Percentiles rank a stretch among this genome's conserved stretches.
Evolutionary conservation across 495 filamentous ascomycete species (phyloP).

Genomic region (Xylaria grammica): DNA sequence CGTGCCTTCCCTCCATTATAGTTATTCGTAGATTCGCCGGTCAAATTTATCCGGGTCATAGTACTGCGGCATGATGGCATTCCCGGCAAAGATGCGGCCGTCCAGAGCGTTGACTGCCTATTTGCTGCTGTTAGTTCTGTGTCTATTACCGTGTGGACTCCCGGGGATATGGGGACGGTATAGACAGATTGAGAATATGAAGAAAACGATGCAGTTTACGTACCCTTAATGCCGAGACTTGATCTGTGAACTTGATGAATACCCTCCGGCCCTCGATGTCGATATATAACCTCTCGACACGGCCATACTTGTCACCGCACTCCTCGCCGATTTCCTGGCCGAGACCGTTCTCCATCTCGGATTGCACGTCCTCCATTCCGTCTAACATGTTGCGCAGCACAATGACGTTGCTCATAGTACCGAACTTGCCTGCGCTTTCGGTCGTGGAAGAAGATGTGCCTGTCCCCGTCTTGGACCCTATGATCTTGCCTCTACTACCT

Average conservation of each 20-base stretch:
- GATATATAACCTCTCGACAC: slow-evolving; percentile 82
- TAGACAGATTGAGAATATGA: not conserved
- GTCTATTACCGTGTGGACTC: not conserved
- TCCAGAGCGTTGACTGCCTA: slow-evolving; percentile 88
- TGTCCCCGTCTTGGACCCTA: slow-evolving; percentile 55
- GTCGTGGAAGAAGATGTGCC: slow-evolving; percentile 25
- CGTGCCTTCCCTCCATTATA: not conserved
- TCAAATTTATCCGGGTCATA: slow-evolving; percentile 85
- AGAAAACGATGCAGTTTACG: slow-evolving; percentile 17
- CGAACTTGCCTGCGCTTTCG: slow-evolving; percentile 61
- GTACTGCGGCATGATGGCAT: slow-evolving; percentile 76
- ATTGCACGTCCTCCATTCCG: slow-evolving; percentile 67
- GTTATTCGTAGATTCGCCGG: slow-evolving; percentile 65
- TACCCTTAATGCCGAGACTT: slow-evolving; percentile 80
- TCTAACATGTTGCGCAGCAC: slow-evolving; percentile 81
- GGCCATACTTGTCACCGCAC: slow-evolving; percentile 86
- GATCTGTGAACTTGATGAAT: slow-evolving; percentile 88
- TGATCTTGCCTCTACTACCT: slow-evolving; percentile 77
- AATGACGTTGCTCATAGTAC: slow-evolving; percentile 77
- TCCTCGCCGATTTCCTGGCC: slow-evolving; percentile 95
- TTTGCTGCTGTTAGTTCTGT: slow-evolving; percentile 1
- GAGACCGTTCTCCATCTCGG: slow-evolving; percentile 74
- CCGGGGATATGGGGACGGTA: not conserved
- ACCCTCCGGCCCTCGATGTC: slow-evolving; percentile 64
- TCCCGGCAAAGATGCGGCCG: slow-evolving; percentile 84